phyloP scores from a whole-genome alignment of 2,329 filamentous ascomycete species.

The Talaromyces sp. region DNA sequence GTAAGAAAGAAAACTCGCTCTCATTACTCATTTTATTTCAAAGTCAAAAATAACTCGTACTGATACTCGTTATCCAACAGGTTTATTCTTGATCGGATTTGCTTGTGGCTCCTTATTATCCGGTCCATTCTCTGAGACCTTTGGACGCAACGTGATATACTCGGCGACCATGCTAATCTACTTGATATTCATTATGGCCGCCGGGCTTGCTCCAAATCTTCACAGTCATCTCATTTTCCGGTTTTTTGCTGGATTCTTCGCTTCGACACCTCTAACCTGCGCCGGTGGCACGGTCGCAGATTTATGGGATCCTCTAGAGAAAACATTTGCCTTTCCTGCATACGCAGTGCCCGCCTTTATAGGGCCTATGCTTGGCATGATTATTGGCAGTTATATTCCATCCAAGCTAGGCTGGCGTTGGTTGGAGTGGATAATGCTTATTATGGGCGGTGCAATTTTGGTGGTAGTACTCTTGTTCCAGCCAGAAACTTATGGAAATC shows the following conservation, averaged over 20 bases:
- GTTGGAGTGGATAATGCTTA: conserved; percentile 50
- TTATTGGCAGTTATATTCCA: conserved; percentile 25
- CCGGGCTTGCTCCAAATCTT: conserved; percentile 52
- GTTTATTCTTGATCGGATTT: conserved; percentile 47
- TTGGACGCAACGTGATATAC: conserved; percentile 55
- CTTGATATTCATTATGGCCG: conserved; percentile 53
- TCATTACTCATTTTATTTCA: too few species aligned
- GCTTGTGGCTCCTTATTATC: conserved; percentile 52
- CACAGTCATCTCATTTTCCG: conserved; percentile 53
- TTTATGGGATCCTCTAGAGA: conserved; percentile 50
- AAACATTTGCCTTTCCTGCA: conserved; percentile 53
- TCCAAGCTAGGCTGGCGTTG: conserved; percentile 39
- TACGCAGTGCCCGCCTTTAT: conserved; percentile 52
- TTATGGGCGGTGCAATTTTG: conserved; percentile 40
- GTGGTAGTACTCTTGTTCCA: conserved; percentile 32
- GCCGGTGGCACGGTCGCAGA: conserved; percentile 51
- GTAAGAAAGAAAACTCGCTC: too few species aligned
- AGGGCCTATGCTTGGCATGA: conserved; percentile 28
- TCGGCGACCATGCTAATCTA: conserved; percentile 50
- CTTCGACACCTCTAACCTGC: conserved; percentile 47
- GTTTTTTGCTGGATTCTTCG: conserved; percentile 54
- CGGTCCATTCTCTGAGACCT: conserved; percentile 53
- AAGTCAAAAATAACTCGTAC: too few species aligned
- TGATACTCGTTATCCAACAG: too few species aligned
- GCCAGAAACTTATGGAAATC: conserved; percentile 53